Evolutionary conservation across 2,329 filamentous ascomycete genomes (phyloP).

Genomic region (Pseudogymnoascus sp.): DNA sequence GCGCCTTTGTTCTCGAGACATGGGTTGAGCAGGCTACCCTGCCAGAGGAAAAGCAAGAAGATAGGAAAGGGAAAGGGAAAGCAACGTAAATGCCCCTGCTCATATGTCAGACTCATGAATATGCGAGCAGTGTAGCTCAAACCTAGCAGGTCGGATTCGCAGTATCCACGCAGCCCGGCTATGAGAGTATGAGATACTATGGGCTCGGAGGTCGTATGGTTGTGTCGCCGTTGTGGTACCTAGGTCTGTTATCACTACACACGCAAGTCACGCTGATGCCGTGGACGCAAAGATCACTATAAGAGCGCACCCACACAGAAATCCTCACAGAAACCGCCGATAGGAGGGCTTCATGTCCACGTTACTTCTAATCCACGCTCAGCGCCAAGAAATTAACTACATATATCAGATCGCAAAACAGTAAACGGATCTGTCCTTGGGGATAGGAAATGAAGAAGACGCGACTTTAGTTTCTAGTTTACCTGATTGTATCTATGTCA

Average conservation of each 20-base stretch:
- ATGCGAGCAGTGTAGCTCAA: neutral
- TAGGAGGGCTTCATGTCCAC: too few species aligned
- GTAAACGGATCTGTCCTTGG: too few species aligned
- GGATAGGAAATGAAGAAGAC: too few species aligned
- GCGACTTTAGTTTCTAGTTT: too few species aligned
- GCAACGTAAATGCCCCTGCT: neutral
- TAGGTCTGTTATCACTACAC: neutral
- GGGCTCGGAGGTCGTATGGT: neutral
- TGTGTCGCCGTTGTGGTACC: neutral
- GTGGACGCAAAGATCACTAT: too few species aligned
- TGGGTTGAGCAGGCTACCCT: slow-evolving; percentile 60
- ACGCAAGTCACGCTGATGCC: neutral
- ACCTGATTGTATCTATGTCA: too few species aligned
- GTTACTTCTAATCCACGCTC: too few species aligned
- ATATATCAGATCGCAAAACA: too few species aligned
- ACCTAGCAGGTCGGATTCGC: neutral
- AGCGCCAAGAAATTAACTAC: too few species aligned
- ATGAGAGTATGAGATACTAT: neutral
- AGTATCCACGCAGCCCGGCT: neutral
- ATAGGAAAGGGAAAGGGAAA: neutral
- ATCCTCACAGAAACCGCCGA: too few species aligned
- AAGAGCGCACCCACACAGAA: too few species aligned
- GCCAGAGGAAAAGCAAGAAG: neutral
- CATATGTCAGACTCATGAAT: neutral
- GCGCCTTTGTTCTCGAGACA: slow-evolving; percentile 58